Conservation (phyloP, 2,329 filamentous ascomycete species). For the Aureobasidium uvarum region DNA sequence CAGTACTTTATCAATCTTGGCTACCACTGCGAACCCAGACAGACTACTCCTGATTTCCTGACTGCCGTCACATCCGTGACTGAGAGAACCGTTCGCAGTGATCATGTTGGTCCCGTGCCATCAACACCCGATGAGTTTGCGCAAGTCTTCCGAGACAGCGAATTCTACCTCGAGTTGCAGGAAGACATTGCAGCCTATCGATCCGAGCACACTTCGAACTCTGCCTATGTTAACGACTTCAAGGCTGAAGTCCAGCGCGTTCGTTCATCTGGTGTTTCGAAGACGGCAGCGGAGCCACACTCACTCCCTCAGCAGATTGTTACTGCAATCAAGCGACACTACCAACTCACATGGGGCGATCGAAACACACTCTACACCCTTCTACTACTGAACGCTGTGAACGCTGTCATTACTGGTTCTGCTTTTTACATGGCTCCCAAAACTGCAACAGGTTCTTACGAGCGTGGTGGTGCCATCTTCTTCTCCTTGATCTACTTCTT, state of each 20-base stretch:
- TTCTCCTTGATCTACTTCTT: slow-evolving; percentile 61
- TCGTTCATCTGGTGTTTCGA: slow-evolving; percentile 2
- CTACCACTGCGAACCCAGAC: slow-evolving; percentile 64
- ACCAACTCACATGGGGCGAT: slow-evolving; percentile 24
- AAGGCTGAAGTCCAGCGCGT: slow-evolving; percentile 20
- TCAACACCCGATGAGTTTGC: slow-evolving; percentile 70
- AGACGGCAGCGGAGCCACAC: slow-evolving; percentile 22
- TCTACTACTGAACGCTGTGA: slow-evolving; percentile 23
- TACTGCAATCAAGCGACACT: slow-evolving; percentile 24
- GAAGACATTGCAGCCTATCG: slow-evolving; percentile 55
- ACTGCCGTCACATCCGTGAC: slow-evolving; percentile 67
- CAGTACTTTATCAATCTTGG: slow-evolving; percentile 66
- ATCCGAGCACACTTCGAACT: slow-evolving; percentile 30
- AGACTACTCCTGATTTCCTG: slow-evolving; percentile 69
- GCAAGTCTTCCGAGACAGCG: slow-evolving; percentile 45
- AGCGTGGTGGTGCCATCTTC: slow-evolving; percentile 53
- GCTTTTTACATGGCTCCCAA: slow-evolving; percentile 57
- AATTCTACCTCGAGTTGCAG: slow-evolving; percentile 42
- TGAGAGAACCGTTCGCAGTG: slow-evolving; percentile 57
- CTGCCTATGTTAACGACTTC: slow-evolving; percentile 23
- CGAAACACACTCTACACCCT: slow-evolving; percentile 25
- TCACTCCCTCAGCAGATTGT: slow-evolving; percentile 21
- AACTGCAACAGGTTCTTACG: slow-evolving; percentile 54
- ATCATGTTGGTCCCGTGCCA: slow-evolving; percentile 62
- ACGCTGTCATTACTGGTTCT: slow-evolving; percentile 54